Base-by-base conservation (phyloP, 2,329 filamentous ascomycete species). In the Penicillium sp. region DNA sequence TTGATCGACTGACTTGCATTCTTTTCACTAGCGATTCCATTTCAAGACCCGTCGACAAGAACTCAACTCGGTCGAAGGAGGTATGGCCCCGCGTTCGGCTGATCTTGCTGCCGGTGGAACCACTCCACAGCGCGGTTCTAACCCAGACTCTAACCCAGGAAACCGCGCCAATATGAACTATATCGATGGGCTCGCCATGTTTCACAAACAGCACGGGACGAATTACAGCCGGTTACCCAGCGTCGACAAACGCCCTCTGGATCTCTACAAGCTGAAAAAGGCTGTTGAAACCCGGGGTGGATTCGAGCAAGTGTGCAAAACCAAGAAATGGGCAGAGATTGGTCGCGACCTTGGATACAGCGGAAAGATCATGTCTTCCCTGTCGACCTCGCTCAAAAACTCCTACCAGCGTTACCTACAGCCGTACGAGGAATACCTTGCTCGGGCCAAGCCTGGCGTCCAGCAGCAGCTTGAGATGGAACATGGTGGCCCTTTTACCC, bases 261-360 rank as follows among this genome's bases (percentile, higher is more conserved):
- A 99, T 71, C 81, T 99, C 16, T 99, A 96, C 78, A 91, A 93
- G 67, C 80, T 99, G 58, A 98, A 98, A 75, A 98, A 98, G 72
- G 93, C 93, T 1, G 95, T 99, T 35, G 95, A 98, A 72, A 89
- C 91, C 29, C 87, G 95, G 60, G 95, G 95, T 47, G 95, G 95
- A 3, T 99, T 99, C 67, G 93, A 97, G 54, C 90, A 90, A 70
- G 95, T 99, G 45, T 99, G 95, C 82, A 97, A 96, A 76, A 84
- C 89, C 55, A 99, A 99, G 78, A 98, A 98, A 79, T 99, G 95
- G 95, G 95, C 95, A 16, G 95, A 99, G 75, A 98, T 99, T 66
- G 95, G 95, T 33, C 87, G 95, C 69, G 95, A 98, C 72, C 79
- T 99, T 48, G 95, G 95, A 54, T 99, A 99, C 76, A 98, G 93